Percentiles rank a stretch among this genome's conserved stretches.
Conservation (phyloP, 106 monocot species). For the Gastrodia elata region DNA sequence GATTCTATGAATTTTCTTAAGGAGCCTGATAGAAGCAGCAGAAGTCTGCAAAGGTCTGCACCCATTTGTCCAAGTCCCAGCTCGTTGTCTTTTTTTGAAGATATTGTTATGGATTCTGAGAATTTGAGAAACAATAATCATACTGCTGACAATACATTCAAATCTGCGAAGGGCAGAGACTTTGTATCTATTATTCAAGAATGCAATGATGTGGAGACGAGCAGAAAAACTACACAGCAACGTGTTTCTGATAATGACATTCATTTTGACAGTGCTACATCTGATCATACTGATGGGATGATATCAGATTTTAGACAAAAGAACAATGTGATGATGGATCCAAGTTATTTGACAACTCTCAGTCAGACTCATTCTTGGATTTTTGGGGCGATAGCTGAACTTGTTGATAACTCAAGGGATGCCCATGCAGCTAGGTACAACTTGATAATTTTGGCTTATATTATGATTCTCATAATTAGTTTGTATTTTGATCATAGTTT, state of each 20-base stretch:
- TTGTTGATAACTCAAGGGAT: conserved; percentile 58
- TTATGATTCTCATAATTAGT: not conserved
- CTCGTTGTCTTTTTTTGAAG: not conserved
- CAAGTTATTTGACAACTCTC: conserved; percentile 42
- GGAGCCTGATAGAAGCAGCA: not conserved
- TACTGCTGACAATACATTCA: not conserved
- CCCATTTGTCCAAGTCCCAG: conserved; percentile 1
- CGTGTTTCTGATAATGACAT: not conserved
- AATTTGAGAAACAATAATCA: not conserved
- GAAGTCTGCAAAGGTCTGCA: not conserved
- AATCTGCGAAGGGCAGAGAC: not conserved
- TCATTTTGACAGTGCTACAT: not conserved
- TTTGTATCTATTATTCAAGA: not conserved
- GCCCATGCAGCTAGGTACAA: conserved; percentile 40
- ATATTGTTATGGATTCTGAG: not conserved
- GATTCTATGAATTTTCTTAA: not conserved
- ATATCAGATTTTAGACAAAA: not conserved
- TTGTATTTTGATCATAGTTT: not conserved
- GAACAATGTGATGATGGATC: conserved; percentile 31
- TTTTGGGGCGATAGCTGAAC: conserved; percentile 61
- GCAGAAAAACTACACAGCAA: not conserved
- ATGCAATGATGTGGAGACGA: not conserved
- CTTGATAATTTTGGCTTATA: not conserved
- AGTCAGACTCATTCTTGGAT: conserved; percentile 57
- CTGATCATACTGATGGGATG: not conserved